Evolutionary conservation across 192 early-diverging fungal genomes (phyloP).

Genomic region (Coemansia sp.): DNA sequence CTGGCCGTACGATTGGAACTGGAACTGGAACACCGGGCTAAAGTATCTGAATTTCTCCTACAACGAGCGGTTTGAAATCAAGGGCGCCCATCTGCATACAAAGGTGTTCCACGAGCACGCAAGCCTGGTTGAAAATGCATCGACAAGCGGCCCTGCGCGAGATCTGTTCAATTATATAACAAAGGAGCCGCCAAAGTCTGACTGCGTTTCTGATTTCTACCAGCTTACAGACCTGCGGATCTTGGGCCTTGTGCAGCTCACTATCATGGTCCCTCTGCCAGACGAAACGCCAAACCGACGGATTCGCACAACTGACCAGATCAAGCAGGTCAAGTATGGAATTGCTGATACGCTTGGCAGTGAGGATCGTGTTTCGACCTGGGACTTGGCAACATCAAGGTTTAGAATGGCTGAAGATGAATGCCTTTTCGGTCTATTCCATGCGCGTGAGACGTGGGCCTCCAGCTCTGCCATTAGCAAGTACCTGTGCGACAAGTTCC

Average conservation of each 20-base stretch:
- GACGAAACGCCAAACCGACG: constrained; percentile 81
- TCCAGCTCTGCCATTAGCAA: constrained; percentile 58
- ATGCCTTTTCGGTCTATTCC: constrained; percentile 85
- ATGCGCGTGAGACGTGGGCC: constrained; percentile 60
- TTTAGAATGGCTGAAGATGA: constrained; percentile 86
- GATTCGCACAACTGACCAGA: constrained; percentile 80
- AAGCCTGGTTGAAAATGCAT: constrained; percentile 39
- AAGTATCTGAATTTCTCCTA: constrained; percentile 90
- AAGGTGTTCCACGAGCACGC: constrained; percentile 54
- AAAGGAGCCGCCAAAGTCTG: constrained; percentile 58
- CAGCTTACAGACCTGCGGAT: constrained; percentile 75
- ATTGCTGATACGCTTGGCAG: constrained; percentile 80
- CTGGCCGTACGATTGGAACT: constrained; percentile 97
- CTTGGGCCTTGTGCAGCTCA: constrained; percentile 89
- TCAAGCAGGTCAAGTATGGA: constrained; percentile 82
- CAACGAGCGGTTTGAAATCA: constrained; percentile 87
- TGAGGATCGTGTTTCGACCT: constrained; percentile 69
- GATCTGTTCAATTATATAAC: constrained; percentile 52
- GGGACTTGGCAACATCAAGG: constrained; percentile 84
- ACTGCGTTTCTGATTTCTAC: constrained; percentile 70
- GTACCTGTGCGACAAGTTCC: constrained; percentile 72
- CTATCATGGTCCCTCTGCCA: constrained; percentile 74
- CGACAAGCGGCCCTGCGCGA: constrained; percentile 29
- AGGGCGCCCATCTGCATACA: constrained; percentile 60
- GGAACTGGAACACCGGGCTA: constrained; percentile 90